phyloP scores from a whole-genome alignment of 495 filamentous ascomycete species.

The Neurospora sp. region DNA sequence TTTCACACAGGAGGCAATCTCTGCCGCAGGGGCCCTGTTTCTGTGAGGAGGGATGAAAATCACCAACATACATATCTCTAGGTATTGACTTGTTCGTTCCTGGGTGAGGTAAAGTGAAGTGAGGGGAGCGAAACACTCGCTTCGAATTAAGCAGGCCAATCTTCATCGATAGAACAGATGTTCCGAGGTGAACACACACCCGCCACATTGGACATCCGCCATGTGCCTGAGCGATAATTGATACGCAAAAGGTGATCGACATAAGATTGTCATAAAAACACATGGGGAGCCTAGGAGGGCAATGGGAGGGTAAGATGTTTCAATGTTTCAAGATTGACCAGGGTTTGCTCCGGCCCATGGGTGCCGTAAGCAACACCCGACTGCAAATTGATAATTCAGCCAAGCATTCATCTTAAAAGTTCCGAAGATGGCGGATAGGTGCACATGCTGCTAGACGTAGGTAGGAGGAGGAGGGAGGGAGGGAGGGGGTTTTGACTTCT shows the following conservation, averaged over 20 bases:
- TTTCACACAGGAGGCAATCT: not conserved
- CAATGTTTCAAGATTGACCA: not conserved
- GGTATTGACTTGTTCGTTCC: not conserved
- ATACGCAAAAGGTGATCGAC: not conserved
- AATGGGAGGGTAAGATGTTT: not conserved
- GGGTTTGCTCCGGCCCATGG: not conserved
- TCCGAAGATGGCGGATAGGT: not conserved
- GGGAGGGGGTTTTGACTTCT: not conserved
- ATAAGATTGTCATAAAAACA: not conserved
- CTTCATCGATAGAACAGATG: not conserved
- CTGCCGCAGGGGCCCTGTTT: not conserved
- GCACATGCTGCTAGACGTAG: not conserved
- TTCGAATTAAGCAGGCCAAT: not conserved
- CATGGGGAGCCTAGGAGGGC: not conserved
- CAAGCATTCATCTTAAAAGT: not conserved
- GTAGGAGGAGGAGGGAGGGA: not conserved
- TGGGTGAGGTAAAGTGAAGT: not conserved
- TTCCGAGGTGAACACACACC: not conserved
- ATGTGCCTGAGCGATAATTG: not conserved
- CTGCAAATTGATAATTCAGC: not conserved
- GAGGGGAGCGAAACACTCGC: not conserved
- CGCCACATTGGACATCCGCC: not conserved
- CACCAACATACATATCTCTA: not conserved
- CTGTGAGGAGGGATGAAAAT: not conserved
- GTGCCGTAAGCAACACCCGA: not conserved